Evolutionary conservation across 768 basidiomycete species (phyloP).

Genomic region (Saitozyma podzolica): DNA sequence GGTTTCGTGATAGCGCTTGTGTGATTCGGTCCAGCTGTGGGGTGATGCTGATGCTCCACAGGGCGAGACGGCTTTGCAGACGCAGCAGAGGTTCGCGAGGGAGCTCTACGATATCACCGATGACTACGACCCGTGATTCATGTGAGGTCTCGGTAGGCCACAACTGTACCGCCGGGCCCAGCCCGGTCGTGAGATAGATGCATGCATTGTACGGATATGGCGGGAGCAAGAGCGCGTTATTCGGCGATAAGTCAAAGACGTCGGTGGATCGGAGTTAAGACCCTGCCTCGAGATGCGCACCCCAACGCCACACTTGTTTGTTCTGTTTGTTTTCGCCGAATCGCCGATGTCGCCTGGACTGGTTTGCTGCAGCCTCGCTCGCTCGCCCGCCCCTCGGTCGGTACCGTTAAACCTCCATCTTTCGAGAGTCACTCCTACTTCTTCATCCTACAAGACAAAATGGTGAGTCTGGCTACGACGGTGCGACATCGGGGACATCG

Average conservation of each 20-base stretch:
- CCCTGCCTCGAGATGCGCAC: too few relatives aligned
- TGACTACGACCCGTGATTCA: conserved; percentile 24
- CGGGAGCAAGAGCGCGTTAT: not conserved
- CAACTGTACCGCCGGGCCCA: too few relatives aligned
- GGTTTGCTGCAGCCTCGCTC: not conserved
- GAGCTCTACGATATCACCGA: conserved; percentile 69
- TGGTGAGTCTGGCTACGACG: conserved; percentile 21
- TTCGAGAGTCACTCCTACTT: not conserved
- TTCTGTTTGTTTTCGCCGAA: not conserved
- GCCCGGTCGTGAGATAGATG: not conserved
- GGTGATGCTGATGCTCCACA: conserved; percentile 3
- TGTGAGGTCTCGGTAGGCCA: not conserved
- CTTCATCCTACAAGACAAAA: conserved; percentile 24
- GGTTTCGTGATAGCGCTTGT: not conserved
- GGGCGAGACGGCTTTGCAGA: conserved; percentile 66
- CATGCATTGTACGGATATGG: conserved; percentile 1
- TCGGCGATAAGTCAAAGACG: not conserved
- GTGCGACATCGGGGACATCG: not conserved
- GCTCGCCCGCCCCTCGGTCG: not conserved
- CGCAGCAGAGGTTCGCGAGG: conserved; percentile 74
- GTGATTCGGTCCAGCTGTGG: not conserved
- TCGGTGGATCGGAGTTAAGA: conserved; percentile 19
- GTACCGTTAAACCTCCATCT: not conserved
- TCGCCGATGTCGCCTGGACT: not conserved
- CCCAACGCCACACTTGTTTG: conserved; percentile 10